Base-by-base conservation (phyloP, 1,139 yeast genomes). In the Scheffersomyces lignicola region DNA sequence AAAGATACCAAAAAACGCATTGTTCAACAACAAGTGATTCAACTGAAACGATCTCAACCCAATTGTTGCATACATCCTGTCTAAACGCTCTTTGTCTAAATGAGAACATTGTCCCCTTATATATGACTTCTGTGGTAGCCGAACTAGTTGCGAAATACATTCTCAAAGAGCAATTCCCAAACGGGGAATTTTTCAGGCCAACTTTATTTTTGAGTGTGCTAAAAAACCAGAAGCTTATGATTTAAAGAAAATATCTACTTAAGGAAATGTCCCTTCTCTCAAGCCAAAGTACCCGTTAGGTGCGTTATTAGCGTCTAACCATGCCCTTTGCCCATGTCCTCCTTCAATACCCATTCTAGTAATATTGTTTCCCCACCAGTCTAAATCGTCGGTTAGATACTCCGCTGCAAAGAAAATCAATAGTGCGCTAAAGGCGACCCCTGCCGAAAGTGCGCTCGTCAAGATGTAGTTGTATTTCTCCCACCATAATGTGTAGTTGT, bases 351-450 rank as follows among this genome's bases (percentile, higher is more conserved):
- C 65, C 56, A 70, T 74, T 69, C 62, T 58, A 40, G 57, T 58
- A 6, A 75, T 66, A 9, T 41, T 44, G 38, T 68, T 73, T 17
- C 87, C 86, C 86, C 86, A 80, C 87, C 87, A 80, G 13, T 44
- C 23, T 26, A 78, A 36, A 8, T 50, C 39, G 27, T 58, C 60
- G 8, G 57, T 60, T 32, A 69, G 65, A 42, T 63, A 73, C 44
- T 73, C 76, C 7, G 77, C 76, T 1, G 79, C 68, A 48, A 80
- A 76, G 56, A 79, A 80, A 30, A 80, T 75, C 33, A 79, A 53
- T 23, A 78, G 54, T 0, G 80, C 75, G 42, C 76, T 60, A 38
- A 77, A 70, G 0, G 84, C 84, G 24, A 78, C 72, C 15, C 85
- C 86, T 2, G 84, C 79, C 6, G 72, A 60, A 30, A 80, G 54